Evolutionary conservation across 1,284 basidiomycete genomes (phyloP).

Genomic region (Heterobasidion irregulare): DNA sequence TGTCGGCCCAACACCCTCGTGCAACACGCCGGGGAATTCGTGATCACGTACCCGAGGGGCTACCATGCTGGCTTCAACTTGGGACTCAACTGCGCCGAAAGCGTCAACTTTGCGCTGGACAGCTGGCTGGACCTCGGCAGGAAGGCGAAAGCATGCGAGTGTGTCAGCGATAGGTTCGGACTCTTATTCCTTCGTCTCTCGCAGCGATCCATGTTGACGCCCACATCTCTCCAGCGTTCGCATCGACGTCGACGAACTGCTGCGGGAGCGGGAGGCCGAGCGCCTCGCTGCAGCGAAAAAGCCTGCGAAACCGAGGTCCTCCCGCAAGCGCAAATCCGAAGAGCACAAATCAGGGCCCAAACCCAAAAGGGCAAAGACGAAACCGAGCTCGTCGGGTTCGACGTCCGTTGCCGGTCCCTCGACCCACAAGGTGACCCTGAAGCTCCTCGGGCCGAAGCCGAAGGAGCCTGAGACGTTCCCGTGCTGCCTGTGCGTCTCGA

Average conservation of each 20-base stretch:
- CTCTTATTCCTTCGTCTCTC: not conserved
- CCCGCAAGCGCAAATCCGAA: slow-evolving; percentile 32
- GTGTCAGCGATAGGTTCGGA: slow-evolving; percentile 74
- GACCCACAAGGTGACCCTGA: slow-evolving; percentile 36
- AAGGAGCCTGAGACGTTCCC: slow-evolving; percentile 51
- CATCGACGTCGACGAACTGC: slow-evolving; percentile 82
- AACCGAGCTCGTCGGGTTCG: not conserved
- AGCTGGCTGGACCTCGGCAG: slow-evolving; percentile 90
- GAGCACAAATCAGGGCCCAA: slow-evolving; percentile 15
- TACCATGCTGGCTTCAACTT: slow-evolving; percentile 98
- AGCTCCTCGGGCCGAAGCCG: slow-evolving; percentile 51
- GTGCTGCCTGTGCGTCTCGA: slow-evolving; percentile 77
- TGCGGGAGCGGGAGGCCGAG: slow-evolving; percentile 54
- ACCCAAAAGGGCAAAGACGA: slow-evolving; percentile 24
- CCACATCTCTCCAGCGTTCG: slow-evolving; percentile 53
- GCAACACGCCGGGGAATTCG: slow-evolving; percentile 89
- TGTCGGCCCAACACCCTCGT: slow-evolving; percentile 86
- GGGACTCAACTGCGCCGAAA: slow-evolving; percentile 96
- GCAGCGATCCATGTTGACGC: not conserved
- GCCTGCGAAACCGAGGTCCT: slow-evolving; percentile 6
- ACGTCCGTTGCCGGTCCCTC: not conserved
- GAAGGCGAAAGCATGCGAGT: slow-evolving; percentile 76
- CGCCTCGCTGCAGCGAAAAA: slow-evolving; percentile 11
- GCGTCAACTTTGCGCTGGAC: slow-evolving; percentile 95
- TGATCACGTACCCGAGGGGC: slow-evolving; percentile 91